These are phyloP conservation scores for Boletellus sp. DNA, from an alignment of 1,284 basidiomycete species.

Conservation along the genomic window DNA sequence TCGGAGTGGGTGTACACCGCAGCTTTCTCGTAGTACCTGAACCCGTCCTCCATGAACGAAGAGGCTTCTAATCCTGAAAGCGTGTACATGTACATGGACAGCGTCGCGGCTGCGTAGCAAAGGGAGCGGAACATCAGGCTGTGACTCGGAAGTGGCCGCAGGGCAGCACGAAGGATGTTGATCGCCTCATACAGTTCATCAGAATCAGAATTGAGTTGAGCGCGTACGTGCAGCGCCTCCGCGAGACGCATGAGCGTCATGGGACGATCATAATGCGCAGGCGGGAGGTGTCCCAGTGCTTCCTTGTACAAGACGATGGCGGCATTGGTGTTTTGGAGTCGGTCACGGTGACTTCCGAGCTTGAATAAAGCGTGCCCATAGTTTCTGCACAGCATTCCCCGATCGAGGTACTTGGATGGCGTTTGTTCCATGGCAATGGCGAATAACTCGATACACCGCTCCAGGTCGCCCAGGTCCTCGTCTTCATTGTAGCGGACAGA, in stretches of 20 bases:
- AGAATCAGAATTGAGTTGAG: not conserved
- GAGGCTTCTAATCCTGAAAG: not conserved
- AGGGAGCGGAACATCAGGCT: not conserved
- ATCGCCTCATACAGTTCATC: conserved; percentile 3
- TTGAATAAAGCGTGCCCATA: conserved; percentile 12
- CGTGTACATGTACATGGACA: conserved; percentile 2
- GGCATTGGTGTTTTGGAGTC: conserved; percentile 3
- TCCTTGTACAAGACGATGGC: conserved; percentile 16
- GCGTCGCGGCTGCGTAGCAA: not conserved
- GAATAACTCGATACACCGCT: conserved; percentile 13
- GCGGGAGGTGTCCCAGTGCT: conserved; percentile 7
- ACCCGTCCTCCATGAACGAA: conserved; percentile 14
- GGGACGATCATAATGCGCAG: conserved; percentile 12
- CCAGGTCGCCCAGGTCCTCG: conserved; percentile 11
- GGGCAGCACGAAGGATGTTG: not conserved
- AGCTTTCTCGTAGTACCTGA: conserved; percentile 14
- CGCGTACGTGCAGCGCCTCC: conserved; percentile 4
- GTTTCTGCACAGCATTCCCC: conserved; percentile 7
- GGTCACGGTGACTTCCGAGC: conserved; percentile 3
- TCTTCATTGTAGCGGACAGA: conserved; percentile 3
- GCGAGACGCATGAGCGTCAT: conserved; percentile 1
- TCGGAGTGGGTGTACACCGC: not conserved
- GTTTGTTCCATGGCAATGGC: conserved; percentile 7
- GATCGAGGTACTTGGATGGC: conserved; percentile 13
- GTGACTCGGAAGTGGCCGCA: conserved; percentile 9